Base-by-base conservation (phyloP, 345 rosid species). In the Balakata baccata region DNA sequence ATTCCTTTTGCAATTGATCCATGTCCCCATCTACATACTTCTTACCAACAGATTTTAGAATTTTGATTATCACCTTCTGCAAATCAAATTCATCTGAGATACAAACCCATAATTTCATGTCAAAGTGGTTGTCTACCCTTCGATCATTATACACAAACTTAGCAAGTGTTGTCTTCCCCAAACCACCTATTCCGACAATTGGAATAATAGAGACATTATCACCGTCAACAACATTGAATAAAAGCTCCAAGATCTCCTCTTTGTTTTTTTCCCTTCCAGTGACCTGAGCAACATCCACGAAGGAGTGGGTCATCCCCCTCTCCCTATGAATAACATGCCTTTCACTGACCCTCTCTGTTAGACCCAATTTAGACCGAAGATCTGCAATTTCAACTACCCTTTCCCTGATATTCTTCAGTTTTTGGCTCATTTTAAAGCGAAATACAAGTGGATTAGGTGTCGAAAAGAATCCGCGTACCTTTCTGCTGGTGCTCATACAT, bases 81-180 rank as follows among this genome's bases (percentile, higher is more conserved):
- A 62, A 9, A 38, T 39, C 37, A 63, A 72, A 72, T 12, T 10
- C 54, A 25, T 46, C 47, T 0, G 76, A 52, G 17, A 64, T 41
- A 37, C 39, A 64, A 10, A 38, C 52, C 69, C 52, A 52, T 41
- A 64, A 5, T 11, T 51, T 63, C 20, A 4, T 4, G 0, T 72
- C 37, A 50, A 72, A 72, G 37, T 50, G 12, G n/a, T 10, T 20
- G 11, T 0, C 12, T 14, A 65, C 52, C 34, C 29, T 43, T 11
- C n/a, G 17, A 23, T 72, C 76, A 29, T 73, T 41, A 63, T 10
- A 64, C 50, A 64, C 76, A 59, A 64, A 11, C 49, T 64, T 51
- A 7, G 76, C 76, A 3, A 73, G 59, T 29, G 69, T 39, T 7
- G 75, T 72, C 66, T 72, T 62, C 6, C 75, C 75, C 22, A 63